Conservation (phyloP, 1,139 yeast genomes). For the Nakaseomyces kungkrabaensis region DNA sequence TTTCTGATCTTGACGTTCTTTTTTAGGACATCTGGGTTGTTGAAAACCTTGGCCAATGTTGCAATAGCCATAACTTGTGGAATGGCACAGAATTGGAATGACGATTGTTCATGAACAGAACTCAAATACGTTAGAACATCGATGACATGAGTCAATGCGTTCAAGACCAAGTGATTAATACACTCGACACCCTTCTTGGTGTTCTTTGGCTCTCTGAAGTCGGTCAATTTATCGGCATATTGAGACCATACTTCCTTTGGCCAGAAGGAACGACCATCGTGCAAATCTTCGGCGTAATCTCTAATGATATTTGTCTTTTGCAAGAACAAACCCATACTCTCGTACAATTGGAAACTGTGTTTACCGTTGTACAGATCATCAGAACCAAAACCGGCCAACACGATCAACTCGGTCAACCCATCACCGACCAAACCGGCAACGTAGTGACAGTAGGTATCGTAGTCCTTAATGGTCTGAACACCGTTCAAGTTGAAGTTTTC, state of each 20-base stretch:
- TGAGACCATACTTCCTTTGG: slow-evolving; percentile 89
- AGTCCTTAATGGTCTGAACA: slow-evolving; percentile 66
- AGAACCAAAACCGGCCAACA: slow-evolving; percentile 56
- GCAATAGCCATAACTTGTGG: slow-evolving; percentile 99
- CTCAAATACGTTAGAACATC: slow-evolving; percentile 73
- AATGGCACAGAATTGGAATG: slow-evolving; percentile 88
- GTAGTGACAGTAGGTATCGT: slow-evolving; percentile 86
- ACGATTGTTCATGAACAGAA: slow-evolving; percentile 67
- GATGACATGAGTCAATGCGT: slow-evolving; percentile 68
- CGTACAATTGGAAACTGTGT: slow-evolving; percentile 44
- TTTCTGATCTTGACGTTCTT: slow-evolving; percentile 78
- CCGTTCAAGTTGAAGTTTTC: slow-evolving; percentile 75
- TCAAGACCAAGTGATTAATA: slow-evolving; percentile 70
- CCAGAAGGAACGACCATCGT: slow-evolving; percentile 92
- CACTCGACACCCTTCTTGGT: slow-evolving; percentile 56
- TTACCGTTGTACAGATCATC: slow-evolving; percentile 39
- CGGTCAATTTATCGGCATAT: slow-evolving; percentile 54
- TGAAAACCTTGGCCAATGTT: slow-evolving; percentile 75
- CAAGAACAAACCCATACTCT: slow-evolving; percentile 90
- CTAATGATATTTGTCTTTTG: slow-evolving; percentile 74
- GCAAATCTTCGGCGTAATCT: slow-evolving; percentile 86
- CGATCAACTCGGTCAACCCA: slow-evolving; percentile 77
- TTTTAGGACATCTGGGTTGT: slow-evolving; percentile 65
- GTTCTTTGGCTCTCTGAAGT: slow-evolving; percentile 43
- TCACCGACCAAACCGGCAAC: slow-evolving; percentile 98